phyloP scores from a whole-genome alignment of 331 rosid species.

The Quercus phellos region DNA sequence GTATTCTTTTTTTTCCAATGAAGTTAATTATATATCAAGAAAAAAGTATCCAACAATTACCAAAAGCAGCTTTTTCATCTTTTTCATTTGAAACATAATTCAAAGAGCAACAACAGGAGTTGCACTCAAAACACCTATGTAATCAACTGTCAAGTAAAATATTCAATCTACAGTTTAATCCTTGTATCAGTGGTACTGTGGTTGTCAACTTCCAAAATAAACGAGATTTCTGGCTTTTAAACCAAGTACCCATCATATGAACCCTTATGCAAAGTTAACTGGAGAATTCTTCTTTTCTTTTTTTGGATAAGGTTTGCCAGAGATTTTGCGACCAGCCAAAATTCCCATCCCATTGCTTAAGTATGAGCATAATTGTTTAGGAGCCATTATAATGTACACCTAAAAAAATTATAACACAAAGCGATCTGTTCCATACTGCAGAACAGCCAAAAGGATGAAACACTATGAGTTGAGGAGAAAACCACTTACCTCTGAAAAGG shows the following conservation, averaged over 20 bases:
- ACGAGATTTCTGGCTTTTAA: not conserved
- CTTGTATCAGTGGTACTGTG: not conserved
- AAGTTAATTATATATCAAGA: too few relatives aligned
- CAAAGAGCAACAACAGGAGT: not conserved
- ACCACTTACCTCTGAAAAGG: slow-evolving; percentile 88
- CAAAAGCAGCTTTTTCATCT: not conserved
- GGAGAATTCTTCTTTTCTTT: not conserved
- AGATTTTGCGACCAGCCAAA: not conserved
- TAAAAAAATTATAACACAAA: not conserved
- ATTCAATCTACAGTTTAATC: not conserved
- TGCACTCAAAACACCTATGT: not conserved
- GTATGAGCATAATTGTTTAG: not conserved
- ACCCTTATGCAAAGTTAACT: not conserved
- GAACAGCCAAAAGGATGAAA: not conserved
- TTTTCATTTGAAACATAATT: not conserved
- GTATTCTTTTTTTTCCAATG: too few relatives aligned
- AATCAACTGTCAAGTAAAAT: not conserved
- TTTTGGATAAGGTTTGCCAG: not conserved
- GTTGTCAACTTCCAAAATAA: not conserved
- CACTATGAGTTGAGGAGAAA: not conserved
- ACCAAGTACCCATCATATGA: not conserved
- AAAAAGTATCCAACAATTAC: not conserved
- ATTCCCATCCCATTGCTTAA: not conserved
- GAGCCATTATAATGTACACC: not conserved
- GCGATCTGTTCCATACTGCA: not conserved